Conservation (phyloP, 768 basidiomycete genomes). For the Tulasnella sp. region DNA sequence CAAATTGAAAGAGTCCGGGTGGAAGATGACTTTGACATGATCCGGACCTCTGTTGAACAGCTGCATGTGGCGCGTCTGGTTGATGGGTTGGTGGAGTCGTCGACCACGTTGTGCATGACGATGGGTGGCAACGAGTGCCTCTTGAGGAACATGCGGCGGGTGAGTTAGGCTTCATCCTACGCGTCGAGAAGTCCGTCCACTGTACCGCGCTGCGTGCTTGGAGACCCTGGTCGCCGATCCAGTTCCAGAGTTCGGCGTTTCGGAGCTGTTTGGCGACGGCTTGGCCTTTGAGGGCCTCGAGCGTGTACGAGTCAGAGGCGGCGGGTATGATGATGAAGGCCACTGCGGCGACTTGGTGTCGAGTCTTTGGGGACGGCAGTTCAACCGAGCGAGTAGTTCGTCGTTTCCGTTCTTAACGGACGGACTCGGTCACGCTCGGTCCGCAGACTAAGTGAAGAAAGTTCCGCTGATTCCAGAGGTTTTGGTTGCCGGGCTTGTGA, state of each 20-base stretch:
- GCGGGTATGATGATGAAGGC: constrained; percentile 99
- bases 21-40: constrained; percentile 95
- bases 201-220: constrained; percentile 86
- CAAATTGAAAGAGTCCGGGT: constrained; percentile 95
- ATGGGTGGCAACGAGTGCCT: constrained; percentile 90
- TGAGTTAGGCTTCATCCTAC: constrained; percentile 89
- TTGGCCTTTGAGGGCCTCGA: constrained; percentile 94
- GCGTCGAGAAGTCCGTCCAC: constrained; percentile 72
- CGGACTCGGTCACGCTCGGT: no score
- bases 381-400: constrained; percentile 83
- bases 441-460: no score
- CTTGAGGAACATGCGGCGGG: constrained; percentile 92
- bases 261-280: constrained; percentile 94
- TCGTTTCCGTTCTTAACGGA: no score
- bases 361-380: constrained; percentile 46
- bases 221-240: constrained; percentile 86
- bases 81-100: constrained; percentile 87
- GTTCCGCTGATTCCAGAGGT: no score
- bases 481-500: no score
- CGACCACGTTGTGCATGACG: constrained; percentile 98
- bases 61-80: constrained; percentile 86
- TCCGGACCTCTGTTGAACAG: constrained; percentile 83
- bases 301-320: constrained; percentile 87
- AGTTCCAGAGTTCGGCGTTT: constrained; percentile 89
- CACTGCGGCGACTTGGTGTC: constrained; percentile 75